Evolutionary conservation across 805 yeast genomes (phyloP).

Genomic region (Pichia occidentalis): DNA sequence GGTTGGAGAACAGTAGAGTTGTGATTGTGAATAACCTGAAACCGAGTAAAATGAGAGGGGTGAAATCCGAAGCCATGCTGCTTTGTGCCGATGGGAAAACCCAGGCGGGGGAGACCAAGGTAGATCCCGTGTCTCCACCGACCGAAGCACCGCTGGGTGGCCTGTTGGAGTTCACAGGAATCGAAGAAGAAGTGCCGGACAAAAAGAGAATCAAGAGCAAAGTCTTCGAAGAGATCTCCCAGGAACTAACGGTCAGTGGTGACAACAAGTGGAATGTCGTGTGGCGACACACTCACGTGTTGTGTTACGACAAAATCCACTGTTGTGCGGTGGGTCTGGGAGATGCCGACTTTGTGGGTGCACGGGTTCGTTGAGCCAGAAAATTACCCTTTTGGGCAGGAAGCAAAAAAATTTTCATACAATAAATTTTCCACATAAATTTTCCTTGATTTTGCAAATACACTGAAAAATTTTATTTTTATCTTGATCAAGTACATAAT

Average conservation of each 20-base stretch:
- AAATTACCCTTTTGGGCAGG: background rate
- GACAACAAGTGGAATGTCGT: constrained; percentile 3
- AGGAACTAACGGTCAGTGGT: background rate
- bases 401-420: background rate
- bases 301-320: no score
- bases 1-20: constrained; percentile 36
- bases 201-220: constrained; percentile 11
- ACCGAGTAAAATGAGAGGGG: constrained; percentile 58
- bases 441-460: no score
- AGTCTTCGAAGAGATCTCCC: background rate
- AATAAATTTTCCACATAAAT: no score
- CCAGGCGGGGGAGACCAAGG: constrained; percentile 23
- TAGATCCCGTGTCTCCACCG: constrained; percentile 47
- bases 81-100: constrained; percentile 51
- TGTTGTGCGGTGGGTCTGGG: no score
- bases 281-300: background rate
- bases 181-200: constrained; percentile 7
- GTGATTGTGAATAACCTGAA: constrained; percentile 54
- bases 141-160: constrained; percentile 33
- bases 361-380: constrained; percentile 6
- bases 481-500: constrained; percentile 16
- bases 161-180: constrained; percentile 32
- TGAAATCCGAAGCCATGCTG: constrained; percentile 57
- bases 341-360: constrained; percentile 3
- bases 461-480: background rate